Evolutionary conservation across 2,329 filamentous ascomycete species (phyloP), one percentile per base, ranked within the genome.

Genomic region (Chrysoporthe puriensis): DNA sequence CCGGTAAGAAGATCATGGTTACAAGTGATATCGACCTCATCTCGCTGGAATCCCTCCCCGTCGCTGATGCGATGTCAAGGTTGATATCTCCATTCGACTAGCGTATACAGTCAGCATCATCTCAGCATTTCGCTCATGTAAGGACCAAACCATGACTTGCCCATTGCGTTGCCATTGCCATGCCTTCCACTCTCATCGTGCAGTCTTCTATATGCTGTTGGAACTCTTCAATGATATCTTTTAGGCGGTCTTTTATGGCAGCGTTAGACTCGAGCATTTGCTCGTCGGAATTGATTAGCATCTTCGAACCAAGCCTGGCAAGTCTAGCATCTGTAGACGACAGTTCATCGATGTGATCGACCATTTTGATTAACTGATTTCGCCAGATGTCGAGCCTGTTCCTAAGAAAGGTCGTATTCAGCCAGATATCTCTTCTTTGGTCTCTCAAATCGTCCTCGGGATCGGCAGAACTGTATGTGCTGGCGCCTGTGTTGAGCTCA

Each of bases 81-180:
- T 76, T 77, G 1, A 71, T 76, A 40, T 75, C 74, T 8, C 72
- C 73, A 16, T 77, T 68, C 5, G 72, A 70, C 75, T 77, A 26
- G 46, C 3, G 13, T n/a, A 32, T 13, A n/a, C 21, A 3, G n/a
- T 52, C 3, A 52, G 48, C 26, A 52, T 52, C 8, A 7, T 7
- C 21, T 52, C 4, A 52, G 13, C 21, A 26, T 13, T 52, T 5
- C n/a, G 2, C 4, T 3, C n/a, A 5, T 14, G n/a, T 4, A 52
- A 26, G 6, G 26, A 4, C 9, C 26, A 1, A 2, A 14, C 1
- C 11, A 2, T 21, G 5, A 52, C 72, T 54, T 72, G 77, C 77
- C 76, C 74, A 77, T 73, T 78, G 76, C 1, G 74, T 78, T 9
- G 76, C 73, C 73, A 79, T 76, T 5, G 73, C 71, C 75, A 79